Percentiles rank a stretch among this genome's conserved stretches.
These are phyloP conservation scores for Penicilliopsis zonata DNA, from an alignment of 495 filamentous ascomycete species.

Conservation along the genomic window DNA sequence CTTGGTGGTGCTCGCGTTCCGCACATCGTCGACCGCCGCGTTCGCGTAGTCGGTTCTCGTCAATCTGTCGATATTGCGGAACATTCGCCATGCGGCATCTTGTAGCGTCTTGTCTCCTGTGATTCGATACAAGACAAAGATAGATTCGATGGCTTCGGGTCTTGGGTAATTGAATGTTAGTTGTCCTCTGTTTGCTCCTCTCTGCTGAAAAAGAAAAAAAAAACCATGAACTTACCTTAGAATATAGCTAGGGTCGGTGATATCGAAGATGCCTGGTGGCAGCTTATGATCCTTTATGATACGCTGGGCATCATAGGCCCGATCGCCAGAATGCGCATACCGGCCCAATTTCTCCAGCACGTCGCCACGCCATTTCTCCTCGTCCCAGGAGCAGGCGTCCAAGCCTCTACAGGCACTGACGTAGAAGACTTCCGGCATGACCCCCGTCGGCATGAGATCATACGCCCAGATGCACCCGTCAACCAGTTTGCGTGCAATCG, in stretches of 20 bases:
- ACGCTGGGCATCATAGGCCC: slow-evolving; percentile 22
- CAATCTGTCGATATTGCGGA: slow-evolving; percentile 45
- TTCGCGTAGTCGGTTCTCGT: slow-evolving; percentile 48
- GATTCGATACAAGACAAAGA: slow-evolving; percentile 67
- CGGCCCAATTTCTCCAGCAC: slow-evolving; percentile 14
- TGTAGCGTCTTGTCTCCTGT: slow-evolving; percentile 55
- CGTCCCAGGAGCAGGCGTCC: slow-evolving; percentile 43
- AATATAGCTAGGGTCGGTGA: slow-evolving; percentile 52
- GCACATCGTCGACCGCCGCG: slow-evolving; percentile 49
- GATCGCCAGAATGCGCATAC: slow-evolving; percentile 9
- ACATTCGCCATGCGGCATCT: slow-evolving; percentile 71
- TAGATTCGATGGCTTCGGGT: slow-evolving; percentile 59
- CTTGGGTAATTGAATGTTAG: slow-evolving; percentile 9
- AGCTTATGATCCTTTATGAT: slow-evolving; percentile 35
- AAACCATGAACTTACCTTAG: slow-evolving; percentile 45
- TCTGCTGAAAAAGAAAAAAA: too few species aligned
- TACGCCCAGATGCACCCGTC: slow-evolving; percentile 52
- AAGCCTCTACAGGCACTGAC: slow-evolving; percentile 36
- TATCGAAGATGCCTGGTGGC: slow-evolving; percentile 44
- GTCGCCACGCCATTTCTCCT: slow-evolving; percentile 34
- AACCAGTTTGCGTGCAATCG: slow-evolving; percentile 41
- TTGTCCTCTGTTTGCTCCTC: too few species aligned
- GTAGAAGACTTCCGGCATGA: slow-evolving; percentile 49
- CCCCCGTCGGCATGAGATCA: slow-evolving; percentile 40
- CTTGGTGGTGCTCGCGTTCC: slow-evolving; percentile 15